phyloP scores from a whole-genome alignment of 2,329 filamentous ascomycete species.

The Shiraia sp. region DNA sequence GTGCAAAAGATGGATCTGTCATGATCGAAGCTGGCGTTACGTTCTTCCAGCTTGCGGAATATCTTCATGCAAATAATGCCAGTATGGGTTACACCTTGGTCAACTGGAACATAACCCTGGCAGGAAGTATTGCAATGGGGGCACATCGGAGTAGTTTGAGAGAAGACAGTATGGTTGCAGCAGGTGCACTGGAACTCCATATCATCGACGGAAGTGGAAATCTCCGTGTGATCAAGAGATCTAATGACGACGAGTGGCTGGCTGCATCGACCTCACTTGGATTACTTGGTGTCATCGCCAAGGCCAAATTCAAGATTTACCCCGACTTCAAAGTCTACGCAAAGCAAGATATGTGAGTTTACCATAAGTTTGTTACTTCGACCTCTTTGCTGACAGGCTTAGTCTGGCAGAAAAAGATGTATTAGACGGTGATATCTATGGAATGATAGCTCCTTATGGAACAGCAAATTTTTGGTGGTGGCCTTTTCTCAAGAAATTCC shows the following conservation, averaged over 20 bases:
- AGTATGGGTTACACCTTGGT: conserved; percentile 57
- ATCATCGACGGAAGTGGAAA: conserved; percentile 55
- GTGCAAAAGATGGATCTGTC: conserved; percentile 47
- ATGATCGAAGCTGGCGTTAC: conserved; percentile 58
- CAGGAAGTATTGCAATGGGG: conserved; percentile 58
- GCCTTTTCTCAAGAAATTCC: conserved; percentile 57
- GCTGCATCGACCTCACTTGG: conserved; percentile 57
- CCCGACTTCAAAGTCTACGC: conserved; percentile 58
- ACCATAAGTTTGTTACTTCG: neutral
- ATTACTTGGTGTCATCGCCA: conserved; percentile 53
- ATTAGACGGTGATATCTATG: conserved; percentile 55
- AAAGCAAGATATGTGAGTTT: conserved; percentile 53
- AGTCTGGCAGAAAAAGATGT: conserved; percentile 51
- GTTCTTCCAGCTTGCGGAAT: conserved; percentile 54
- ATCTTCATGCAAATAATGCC: conserved; percentile 52
- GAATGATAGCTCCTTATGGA: conserved; percentile 55
- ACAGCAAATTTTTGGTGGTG: conserved; percentile 61
- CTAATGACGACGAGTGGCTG: conserved; percentile 55
- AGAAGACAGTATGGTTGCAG: conserved; percentile 56
- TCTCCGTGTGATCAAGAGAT: conserved; percentile 48
- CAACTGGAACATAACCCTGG: conserved; percentile 60
- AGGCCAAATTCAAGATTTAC: conserved; percentile 56
- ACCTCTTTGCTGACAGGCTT: neutral
- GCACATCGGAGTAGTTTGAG: conserved; percentile 55
- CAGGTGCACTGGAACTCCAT: conserved; percentile 54